Evolutionary conservation across 768 basidiomycete genomes (phyloP).

Genomic region (Naganishia randhawae): DNA sequence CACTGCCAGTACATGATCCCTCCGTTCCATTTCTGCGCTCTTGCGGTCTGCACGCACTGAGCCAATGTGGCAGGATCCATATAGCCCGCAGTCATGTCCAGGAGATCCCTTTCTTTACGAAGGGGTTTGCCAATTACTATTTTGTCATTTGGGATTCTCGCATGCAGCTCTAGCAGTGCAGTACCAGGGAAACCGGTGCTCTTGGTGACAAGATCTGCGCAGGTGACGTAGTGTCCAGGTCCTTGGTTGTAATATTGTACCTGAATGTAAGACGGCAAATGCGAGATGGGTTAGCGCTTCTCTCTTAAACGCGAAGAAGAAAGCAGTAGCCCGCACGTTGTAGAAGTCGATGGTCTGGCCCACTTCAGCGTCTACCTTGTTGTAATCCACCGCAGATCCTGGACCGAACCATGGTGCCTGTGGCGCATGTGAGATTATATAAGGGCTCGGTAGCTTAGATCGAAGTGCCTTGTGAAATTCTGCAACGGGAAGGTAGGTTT

Average conservation of each 20-base stretch:
- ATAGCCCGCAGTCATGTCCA: slow-evolving; percentile 60
- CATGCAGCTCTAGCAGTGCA: slow-evolving; percentile 59
- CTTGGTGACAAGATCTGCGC: slow-evolving; percentile 55
- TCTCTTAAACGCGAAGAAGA: too few relatives aligned
- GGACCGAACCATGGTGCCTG: slow-evolving; percentile 47
- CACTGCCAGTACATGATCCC: slow-evolving; percentile 51
- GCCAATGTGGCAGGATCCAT: slow-evolving; percentile 61
- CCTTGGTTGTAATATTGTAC: slow-evolving; percentile 51
- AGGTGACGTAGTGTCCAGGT: slow-evolving; percentile 37
- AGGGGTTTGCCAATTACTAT: slow-evolving; percentile 74
- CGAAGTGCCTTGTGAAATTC: slow-evolving; percentile 45
- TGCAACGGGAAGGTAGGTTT: background rate
- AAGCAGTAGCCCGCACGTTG: slow-evolving; percentile 42
- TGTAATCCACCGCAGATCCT: slow-evolving; percentile 56
- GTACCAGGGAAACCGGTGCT: slow-evolving; percentile 69
- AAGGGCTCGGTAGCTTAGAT: slow-evolving; percentile 38
- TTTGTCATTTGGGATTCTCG: slow-evolving; percentile 61
- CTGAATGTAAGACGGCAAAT: slow-evolving; percentile 11
- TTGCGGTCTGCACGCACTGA: slow-evolving; percentile 61
- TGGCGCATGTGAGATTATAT: slow-evolving; percentile 47
- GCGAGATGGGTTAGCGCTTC: background rate
- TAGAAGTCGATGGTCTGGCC: slow-evolving; percentile 66
- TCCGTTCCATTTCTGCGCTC: slow-evolving; percentile 58
- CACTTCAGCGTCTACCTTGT: slow-evolving; percentile 57
- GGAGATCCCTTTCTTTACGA: too few relatives aligned